Evolutionary conservation across 2,329 filamentous ascomycete genomes (phyloP), one percentile per base, ranked within the genome.

Genomic region (Monilinia fructicola): DNA sequence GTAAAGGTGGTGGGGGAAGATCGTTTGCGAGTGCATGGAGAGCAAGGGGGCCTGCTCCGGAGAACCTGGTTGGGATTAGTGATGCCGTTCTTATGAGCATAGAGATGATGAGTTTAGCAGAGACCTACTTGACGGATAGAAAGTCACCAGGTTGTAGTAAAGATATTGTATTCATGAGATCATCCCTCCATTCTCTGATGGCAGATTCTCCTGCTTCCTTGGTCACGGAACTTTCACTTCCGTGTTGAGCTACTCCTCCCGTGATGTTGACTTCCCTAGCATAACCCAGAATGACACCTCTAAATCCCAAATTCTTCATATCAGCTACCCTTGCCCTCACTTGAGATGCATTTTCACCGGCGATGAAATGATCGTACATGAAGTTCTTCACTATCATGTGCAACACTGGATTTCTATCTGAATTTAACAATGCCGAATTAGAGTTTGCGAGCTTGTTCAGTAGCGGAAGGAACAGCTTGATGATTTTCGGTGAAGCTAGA

Each of bases 321-420:
- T 83, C 80, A 1, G 81, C 75, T 40, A 92, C 85, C 0, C 88
- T 91, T 46, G 77, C 79, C 53, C 81, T 80, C 3, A 95, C 89
- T 77, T 96, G 90, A 4, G 76, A 73, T 0, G 84, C 81, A 61
- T 85, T 89, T 78, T 92, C 89, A 31, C 93, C 93, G 0, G 91
- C 91, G 76, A 92, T 96, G 77, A 96, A 96, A 73, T 96, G 93
- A 38, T 89, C 87, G 76, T 96, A 96, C 71, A 96, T 92, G 0
- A 91, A 93, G 75, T 88, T 86, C 76, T 91, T 91, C 54, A 96
- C 81, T 40, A 92, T 74, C 66, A 81, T 84, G 56, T 86, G 84
- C 23, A 96, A 81, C 0, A 93, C 58, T 0, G 85, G 85, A 75
- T 96, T 96, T 65, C 80, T 82, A 75, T 95, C 91, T 2, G 92